A percentile compares a stretch with the other conserved stretches of the same genome.
Evolutionary conservation across 1,284 basidiomycete genomes (phyloP).

Genomic region (Mrakiaceae sp.): DNA sequence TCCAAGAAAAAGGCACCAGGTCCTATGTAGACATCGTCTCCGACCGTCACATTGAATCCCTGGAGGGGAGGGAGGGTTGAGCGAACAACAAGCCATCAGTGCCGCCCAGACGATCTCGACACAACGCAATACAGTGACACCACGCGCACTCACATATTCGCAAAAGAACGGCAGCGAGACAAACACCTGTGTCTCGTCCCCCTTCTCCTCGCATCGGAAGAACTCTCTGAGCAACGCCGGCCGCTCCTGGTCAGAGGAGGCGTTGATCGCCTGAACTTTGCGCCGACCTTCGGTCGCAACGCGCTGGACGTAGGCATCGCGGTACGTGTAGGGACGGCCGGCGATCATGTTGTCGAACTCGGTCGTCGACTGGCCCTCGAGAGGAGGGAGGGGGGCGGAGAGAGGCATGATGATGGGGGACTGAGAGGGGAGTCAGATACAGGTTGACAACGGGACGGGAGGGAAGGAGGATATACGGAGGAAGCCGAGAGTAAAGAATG

Average conservation of each 20-base stretch:
- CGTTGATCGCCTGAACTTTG: constrained; percentile 23
- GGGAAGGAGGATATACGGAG: too few species aligned
- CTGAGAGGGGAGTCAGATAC: too few species aligned
- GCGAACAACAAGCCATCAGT: background rate
- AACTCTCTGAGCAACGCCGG: constrained; percentile 21
- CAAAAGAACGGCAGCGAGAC: constrained; percentile 23
- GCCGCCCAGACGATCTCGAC: too few species aligned
- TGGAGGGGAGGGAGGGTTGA: constrained; percentile 3
- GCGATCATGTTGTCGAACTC: too few species aligned
- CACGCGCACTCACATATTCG: constrained; percentile 29
- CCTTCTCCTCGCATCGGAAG: constrained; percentile 17
- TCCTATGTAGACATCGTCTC: constrained; percentile 30
- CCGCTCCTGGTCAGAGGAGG: constrained; percentile 12
- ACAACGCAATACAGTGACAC: background rate
- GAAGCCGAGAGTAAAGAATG: too few species aligned
- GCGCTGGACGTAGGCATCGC: constrained; percentile 26
- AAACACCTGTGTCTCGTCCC: constrained; percentile 9
- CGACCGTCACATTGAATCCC: constrained; percentile 33
- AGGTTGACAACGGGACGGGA: too few species aligned
- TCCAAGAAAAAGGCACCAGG: constrained; percentile 30
- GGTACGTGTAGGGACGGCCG: constrained; percentile 22
- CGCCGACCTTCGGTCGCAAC: constrained; percentile 19
- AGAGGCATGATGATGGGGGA: too few species aligned
- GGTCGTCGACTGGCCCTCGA: too few species aligned
- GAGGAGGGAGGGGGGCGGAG: too few species aligned